Base-by-base conservation (phyloP, 2,329 filamentous ascomycete genomes). In the Cercospora beticola region DNA sequence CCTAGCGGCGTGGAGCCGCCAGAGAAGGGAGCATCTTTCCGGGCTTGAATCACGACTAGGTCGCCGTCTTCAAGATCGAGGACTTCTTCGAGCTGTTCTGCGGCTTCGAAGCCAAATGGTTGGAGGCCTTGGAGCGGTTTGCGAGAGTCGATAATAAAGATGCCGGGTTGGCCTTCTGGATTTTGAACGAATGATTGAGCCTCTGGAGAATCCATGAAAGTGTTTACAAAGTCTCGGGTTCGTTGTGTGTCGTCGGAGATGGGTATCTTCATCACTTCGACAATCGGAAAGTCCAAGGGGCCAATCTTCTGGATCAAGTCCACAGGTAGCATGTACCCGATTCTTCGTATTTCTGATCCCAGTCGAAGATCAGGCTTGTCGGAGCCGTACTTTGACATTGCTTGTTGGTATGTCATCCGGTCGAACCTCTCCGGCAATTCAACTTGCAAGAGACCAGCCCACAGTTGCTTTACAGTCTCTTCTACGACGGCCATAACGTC, bases 341-440 rank as follows among this genome's bases (percentile, higher is more conserved):
- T 83, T 0, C 83, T 83, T 63, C 82, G 83, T 78, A 92, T 89
- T 75, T 87, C 81, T 28, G 88, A 89, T 1, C 87, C 86, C 43
- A 94, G 90, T 18, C 95, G 88, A 9, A 94, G 82, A 77, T 99
- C 95, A 4, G 95, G 95, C 79, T 99, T 99, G 80, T 99, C 95
- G 4, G 89, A 91, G 10, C 95, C 95, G 76, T 94, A 97, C 2
- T 81, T 83, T 1, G 86, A 82, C 89, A 99, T 98, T 18, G 90
- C 91, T 46, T 91, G 84, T 33, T 90, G 79, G 76, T 98, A 99
- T 1, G 87, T 86, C 74, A 93, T 84, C 23, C 85, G 83, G 6
- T 79, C 82, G 71, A 92, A 92, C 0, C 82, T 78, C 2, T 76
- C 64, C 0, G 81, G 75, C 3, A 83, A 78, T 26, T 81, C 78